A percentile compares a stretch with the other conserved stretches of the same genome.
Conservation (phyloP, 2,329 filamentous ascomycete genomes). For the Alternaria ventricosa region DNA sequence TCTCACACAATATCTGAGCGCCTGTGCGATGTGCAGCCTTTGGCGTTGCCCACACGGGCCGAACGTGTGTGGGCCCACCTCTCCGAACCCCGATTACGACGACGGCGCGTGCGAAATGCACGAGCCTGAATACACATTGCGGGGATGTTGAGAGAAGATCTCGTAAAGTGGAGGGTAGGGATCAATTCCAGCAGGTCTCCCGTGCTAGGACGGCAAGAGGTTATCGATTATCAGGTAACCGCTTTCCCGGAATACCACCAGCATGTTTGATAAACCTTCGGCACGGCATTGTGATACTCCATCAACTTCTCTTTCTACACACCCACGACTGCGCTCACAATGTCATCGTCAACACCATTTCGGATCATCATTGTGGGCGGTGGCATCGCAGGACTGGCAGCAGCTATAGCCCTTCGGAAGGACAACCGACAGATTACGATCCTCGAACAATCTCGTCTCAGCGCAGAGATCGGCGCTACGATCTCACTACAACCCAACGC, state of each 20-base stretch:
- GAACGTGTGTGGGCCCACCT: neutral
- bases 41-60: neutral
- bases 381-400: constrained; percentile 29
- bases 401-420: constrained; percentile 47
- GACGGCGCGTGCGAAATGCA: neutral
- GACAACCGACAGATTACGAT: constrained; percentile 42
- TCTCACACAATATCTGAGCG: neutral
- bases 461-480: constrained; percentile 50
- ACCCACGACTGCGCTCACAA: neutral
- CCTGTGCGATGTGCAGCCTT: neutral
- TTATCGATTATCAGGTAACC: neutral
- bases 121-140: neutral
- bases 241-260: neutral
- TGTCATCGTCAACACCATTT: constrained; percentile 29
- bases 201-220: neutral
- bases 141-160: neutral
- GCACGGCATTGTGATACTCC: neutral
- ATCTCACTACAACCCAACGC: constrained; percentile 55
- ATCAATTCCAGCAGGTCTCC: neutral
- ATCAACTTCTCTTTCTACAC: neutral
- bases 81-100: neutral
- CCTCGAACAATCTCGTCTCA: constrained; percentile 41
- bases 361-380: constrained; percentile 42
- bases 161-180: constrained; percentile 1
- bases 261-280: neutral